Base-by-base conservation (phyloP, 1,284 basidiomycete genomes). In the Volvariella volvacea region DNA sequence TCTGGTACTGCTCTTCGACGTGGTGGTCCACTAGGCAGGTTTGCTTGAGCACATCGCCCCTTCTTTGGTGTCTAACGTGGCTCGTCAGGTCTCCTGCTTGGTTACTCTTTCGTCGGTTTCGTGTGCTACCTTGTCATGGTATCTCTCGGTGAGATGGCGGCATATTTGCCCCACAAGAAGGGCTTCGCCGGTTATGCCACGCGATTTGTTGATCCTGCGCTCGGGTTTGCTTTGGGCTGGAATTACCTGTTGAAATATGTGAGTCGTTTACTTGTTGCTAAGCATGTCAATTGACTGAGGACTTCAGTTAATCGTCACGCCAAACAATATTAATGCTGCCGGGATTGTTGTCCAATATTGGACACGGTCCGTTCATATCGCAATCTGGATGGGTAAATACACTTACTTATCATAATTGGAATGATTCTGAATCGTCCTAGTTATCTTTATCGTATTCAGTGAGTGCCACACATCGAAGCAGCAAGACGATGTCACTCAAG, bases 261-360 rank as follows among this genome's bases (percentile, higher is more conserved):
- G 34, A 50, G 65, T 55, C 10, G 3, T 0, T 22, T 10, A 20
- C 19, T 43, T 16, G 38, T 38, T 17, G 32, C 10, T 22, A 22
- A 4, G 30, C 31, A 21, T 32, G 42, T 31, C 14, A 14, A 21
- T n/a, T 14, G 19, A 15, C 21, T 12, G 36, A 43, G 9, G 12
- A 9, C 3, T 40, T 17, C 45, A 70, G 68, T 51, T 70, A 28
- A 68, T 73, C 34, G 69, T 71, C 36, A 73, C 70, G 10, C 72
- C 71, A 1, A 75, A 73, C 48, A 73, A 75, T 47, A 64, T 75
- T 48, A 75, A 79, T 57, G 78, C 78, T 20, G 76, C 76, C 20
- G 76, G 77, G 10, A 70, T 80, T 14, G 79, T 81, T 25, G 69
- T 82, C 21, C 73, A 74, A 51, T 82, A 80, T 48, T 81, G 79